Evolutionary conservation across 2,329 filamentous ascomycete species (phyloP), one percentile per base, ranked within the genome.

Genomic region (Trichoderma koningiopsis): DNA sequence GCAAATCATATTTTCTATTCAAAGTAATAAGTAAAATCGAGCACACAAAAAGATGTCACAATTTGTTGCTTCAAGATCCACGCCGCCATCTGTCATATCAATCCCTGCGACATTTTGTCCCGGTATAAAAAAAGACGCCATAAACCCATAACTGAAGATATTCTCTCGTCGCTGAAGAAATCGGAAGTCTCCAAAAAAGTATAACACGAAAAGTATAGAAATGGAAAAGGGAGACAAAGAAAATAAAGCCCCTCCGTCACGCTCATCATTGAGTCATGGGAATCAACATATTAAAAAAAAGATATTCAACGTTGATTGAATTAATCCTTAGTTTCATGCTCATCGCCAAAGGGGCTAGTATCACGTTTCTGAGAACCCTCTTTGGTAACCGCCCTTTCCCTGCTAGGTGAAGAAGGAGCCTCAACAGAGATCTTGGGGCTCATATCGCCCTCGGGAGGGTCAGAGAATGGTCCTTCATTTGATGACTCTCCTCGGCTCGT

Each of bases 291-390:
- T 68, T 72, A 71, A 67, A 71, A 67, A 33, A 64, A 62, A 56
- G n/a, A 24, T 11, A 31, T 27, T 56, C 62, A 33, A 19, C 47
- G 63, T 35, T 33, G 29, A 63, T 8, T 47, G 11, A 11, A 72
- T 78, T 75, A 83, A 72, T 86, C 85, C 73, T 82, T 83, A 35
- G 87, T 84, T 63, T 86, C 87, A 73, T 89, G 82, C 74, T 87
- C 85, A 72, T 89, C 87, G 24, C 85, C 83, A 74, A 89, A 89
- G 1, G 86, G 87, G 72, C 85, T 87, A 69, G 73, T 76, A 19
- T 76, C 79, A 43, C 78, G 76, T 63, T 77, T 74, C 49, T 73
- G 74, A 40, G 71, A 71, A 47, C 71, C 72, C 74, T 79, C 62
- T 31, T 60, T 52, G 22, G 24, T 53, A 24, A 63, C 24, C 35